phyloP scores from a whole-genome alignment of 371 early-diverging fungal genomes.

The Rhizopus arrhizus region DNA sequence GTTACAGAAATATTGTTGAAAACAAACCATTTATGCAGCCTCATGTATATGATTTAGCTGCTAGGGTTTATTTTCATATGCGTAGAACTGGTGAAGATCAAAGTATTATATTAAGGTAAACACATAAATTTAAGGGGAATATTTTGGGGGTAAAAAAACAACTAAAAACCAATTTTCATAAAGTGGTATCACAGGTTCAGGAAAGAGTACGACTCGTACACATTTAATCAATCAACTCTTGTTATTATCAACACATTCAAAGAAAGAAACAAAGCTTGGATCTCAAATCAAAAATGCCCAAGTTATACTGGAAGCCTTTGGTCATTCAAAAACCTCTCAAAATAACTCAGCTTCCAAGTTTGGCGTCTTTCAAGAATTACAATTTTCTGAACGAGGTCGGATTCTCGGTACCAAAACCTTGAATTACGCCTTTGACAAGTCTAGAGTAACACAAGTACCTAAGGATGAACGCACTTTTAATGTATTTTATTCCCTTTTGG shows the following conservation, averaged over 20 bases:
- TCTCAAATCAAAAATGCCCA: conserved; percentile 57
- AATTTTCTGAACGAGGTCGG: conserved; percentile 76
- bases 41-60: conserved; percentile 67
- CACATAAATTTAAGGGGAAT: background rate
- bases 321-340: conserved; percentile 59
- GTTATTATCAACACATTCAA: conserved; percentile 57
- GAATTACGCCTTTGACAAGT: conserved; percentile 81
- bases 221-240: conserved; percentile 65
- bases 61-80: conserved; percentile 75
- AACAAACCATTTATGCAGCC: conserved; percentile 51
- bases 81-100: conserved; percentile 84
- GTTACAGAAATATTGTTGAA: conserved; percentile 52
- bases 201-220: conserved; percentile 71
- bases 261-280: conserved; percentile 63
- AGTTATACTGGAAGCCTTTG: conserved; percentile 69
- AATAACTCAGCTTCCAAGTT: conserved; percentile 71
- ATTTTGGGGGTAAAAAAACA: background rate
- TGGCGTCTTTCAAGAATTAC: conserved; percentile 80
- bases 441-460: conserved; percentile 60
- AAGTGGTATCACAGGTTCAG: conserved; percentile 75
- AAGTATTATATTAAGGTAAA: conserved; percentile 75
- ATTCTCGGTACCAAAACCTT: conserved; percentile 81
- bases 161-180: background rate
- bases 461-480: conserved; percentile 79
- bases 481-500: conserved; percentile 80